Percentiles rank a stretch among this genome's conserved stretches.
These are phyloP conservation scores for Ligustrum vulgare DNA, from an alignment of 257 asterid genomes.

Conservation along the genomic window DNA sequence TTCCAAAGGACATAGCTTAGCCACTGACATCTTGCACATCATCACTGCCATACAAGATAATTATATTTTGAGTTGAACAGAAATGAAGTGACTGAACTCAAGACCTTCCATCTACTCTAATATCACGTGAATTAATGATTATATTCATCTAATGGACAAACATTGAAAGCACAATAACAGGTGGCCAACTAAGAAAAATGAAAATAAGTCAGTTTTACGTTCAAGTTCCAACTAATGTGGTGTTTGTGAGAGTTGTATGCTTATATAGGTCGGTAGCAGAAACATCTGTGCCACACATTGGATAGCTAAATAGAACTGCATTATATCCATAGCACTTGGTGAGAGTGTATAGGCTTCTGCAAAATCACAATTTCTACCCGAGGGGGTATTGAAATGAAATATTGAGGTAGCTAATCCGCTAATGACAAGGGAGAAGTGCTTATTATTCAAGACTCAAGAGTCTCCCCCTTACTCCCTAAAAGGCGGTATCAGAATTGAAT, in stretches of 20 bases:
- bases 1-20: background rate
- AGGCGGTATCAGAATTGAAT: background rate
- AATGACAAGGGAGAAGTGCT: background rate
- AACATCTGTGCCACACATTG: background rate
- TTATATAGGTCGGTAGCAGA: background rate
- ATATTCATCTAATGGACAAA: background rate
- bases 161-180: background rate
- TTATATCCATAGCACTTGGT: background rate
- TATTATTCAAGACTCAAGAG: background rate
- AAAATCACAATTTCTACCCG: background rate
- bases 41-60: background rate
- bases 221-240: background rate
- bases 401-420: background rate
- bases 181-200: background rate
- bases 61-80: background rate
- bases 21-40: background rate
- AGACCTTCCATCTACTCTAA: background rate
- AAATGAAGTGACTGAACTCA: background rate
- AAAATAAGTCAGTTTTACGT: background rate
- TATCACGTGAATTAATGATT: background rate
- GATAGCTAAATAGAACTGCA: background rate
- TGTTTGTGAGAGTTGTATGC: background rate
- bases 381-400: background rate
- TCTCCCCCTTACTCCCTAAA: background rate
- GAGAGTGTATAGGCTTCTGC: background rate